Conservation (phyloP, 208 protist genomes). For the Crithidia mellificae region DNA sequence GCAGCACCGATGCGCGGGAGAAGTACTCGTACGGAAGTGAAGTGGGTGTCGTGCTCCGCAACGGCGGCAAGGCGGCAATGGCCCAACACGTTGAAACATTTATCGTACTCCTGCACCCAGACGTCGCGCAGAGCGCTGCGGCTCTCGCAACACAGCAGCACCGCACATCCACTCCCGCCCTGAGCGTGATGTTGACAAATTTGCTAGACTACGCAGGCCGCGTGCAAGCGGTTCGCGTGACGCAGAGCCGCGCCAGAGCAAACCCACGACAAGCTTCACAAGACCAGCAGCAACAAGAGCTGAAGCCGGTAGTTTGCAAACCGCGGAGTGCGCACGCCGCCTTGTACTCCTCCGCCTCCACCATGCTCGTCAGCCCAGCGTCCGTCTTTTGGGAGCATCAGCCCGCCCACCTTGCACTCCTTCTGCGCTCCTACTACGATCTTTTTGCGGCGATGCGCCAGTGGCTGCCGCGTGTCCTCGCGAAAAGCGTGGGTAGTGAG, state of each 20-base stretch:
- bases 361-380: not conserved
- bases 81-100: not conserved
- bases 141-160: not conserved
- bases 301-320: no score
- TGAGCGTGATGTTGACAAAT: not conserved
- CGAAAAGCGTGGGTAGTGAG: not conserved
- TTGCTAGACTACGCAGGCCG: not conserved
- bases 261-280: no score
- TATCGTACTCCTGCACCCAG: no score
- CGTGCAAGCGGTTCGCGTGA: not conserved
- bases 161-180: not conserved
- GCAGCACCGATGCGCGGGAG: not conserved
- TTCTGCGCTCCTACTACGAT: slow-evolving; percentile 2
- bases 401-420: not conserved
- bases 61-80: not conserved
- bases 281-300: no score
- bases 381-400: slow-evolving; percentile 6
- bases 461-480: slow-evolving; percentile 1
- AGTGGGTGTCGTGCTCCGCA: not conserved
- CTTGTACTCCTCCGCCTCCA: no score
- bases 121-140: no score
- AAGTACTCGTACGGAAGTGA: no score
- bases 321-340: no score
- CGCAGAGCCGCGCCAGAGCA: not conserved
- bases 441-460: not conserved